Conservation (phyloP, 768 basidiomycete genomes). For the Dentipellis fragilis region DNA sequence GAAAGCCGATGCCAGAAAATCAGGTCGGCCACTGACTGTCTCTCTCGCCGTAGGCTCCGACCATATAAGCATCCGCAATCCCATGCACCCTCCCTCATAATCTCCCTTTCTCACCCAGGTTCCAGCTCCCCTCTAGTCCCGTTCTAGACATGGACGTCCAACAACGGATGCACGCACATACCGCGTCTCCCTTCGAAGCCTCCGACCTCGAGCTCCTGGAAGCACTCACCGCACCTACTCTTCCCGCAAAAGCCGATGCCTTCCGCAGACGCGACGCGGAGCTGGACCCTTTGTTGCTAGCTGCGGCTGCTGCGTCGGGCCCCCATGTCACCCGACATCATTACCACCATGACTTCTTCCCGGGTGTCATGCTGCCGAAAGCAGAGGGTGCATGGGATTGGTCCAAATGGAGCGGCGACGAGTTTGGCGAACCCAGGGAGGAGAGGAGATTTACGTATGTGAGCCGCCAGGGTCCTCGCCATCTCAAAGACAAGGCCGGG, state of each 20-base stretch:
- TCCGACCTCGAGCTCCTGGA: slow-evolving; percentile 56
- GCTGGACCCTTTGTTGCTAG: slow-evolving; percentile 72
- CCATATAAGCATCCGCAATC: too few relatives aligned
- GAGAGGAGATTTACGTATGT: slow-evolving; percentile 49
- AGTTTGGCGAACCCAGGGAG: slow-evolving; percentile 23
- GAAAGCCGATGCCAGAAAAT: too few relatives aligned
- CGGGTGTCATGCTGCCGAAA: slow-evolving; percentile 41
- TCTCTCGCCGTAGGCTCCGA: too few relatives aligned
- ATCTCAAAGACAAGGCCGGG: slow-evolving; percentile 36
- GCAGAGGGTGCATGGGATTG: slow-evolving; percentile 48
- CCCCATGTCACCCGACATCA: slow-evolving; percentile 80
- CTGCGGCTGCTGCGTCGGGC: slow-evolving; percentile 63
- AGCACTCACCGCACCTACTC: slow-evolving; percentile 43
- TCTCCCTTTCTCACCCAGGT: too few relatives aligned
- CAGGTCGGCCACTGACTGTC: too few relatives aligned
- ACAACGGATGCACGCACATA: background rate
- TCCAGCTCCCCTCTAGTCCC: background rate
- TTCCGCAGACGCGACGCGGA: slow-evolving; percentile 60
- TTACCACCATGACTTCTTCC: slow-evolving; percentile 73
- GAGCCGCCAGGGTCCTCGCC: slow-evolving; percentile 69
- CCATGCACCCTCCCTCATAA: too few relatives aligned
- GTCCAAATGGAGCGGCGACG: slow-evolving; percentile 43
- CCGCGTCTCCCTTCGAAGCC: slow-evolving; percentile 17
- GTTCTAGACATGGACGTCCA: background rate
- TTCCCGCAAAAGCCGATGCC: slow-evolving; percentile 25